Evolutionary conservation across 2,329 filamentous ascomycete genomes (phyloP).

Genomic region (Penicillium griseofulvum): DNA sequence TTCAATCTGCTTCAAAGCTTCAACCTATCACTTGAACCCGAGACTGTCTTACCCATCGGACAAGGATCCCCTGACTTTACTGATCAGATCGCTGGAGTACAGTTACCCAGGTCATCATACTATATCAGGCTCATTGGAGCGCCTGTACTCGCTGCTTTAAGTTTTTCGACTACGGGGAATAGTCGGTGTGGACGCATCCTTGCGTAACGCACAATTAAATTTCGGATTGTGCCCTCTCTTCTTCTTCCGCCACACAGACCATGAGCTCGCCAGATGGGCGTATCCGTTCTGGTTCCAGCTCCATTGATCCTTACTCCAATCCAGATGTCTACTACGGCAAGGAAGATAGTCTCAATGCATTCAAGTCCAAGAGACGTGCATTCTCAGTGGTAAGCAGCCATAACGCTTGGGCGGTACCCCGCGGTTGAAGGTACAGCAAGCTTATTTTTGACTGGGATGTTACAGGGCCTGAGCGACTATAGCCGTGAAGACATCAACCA

Average conservation of each 20-base stretch:
- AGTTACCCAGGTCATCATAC: background rate
- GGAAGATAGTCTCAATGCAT: slow-evolving; percentile 46
- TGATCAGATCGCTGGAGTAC: background rate
- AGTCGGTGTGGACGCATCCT: slow-evolving; percentile 24
- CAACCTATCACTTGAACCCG: background rate
- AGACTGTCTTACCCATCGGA: background rate
- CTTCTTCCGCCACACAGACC: slow-evolving; percentile 15
- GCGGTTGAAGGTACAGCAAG: slow-evolving; percentile 10
- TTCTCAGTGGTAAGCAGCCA: slow-evolving; percentile 54
- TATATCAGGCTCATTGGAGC: background rate
- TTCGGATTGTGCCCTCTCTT: slow-evolving; percentile 10
- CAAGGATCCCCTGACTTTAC: background rate
- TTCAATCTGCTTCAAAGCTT: background rate
- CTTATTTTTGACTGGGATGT: slow-evolving; percentile 8
- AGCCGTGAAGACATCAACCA: slow-evolving; percentile 37
- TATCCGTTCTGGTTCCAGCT: slow-evolving; percentile 43
- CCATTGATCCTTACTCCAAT: slow-evolving; percentile 57
- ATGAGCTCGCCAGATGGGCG: slow-evolving; percentile 44
- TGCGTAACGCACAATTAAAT: slow-evolving; percentile 20
- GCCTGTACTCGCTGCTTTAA: slow-evolving; percentile 4
- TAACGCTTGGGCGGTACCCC: slow-evolving; percentile 12
- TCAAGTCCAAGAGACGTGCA: slow-evolving; percentile 51
- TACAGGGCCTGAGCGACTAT: slow-evolving; percentile 38
- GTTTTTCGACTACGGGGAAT: slow-evolving; percentile 3
- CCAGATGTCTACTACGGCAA: slow-evolving; percentile 60